Evolutionary conservation across 2,329 filamentous ascomycete genomes (phyloP).

Genomic region (Venturia pyrina): DNA sequence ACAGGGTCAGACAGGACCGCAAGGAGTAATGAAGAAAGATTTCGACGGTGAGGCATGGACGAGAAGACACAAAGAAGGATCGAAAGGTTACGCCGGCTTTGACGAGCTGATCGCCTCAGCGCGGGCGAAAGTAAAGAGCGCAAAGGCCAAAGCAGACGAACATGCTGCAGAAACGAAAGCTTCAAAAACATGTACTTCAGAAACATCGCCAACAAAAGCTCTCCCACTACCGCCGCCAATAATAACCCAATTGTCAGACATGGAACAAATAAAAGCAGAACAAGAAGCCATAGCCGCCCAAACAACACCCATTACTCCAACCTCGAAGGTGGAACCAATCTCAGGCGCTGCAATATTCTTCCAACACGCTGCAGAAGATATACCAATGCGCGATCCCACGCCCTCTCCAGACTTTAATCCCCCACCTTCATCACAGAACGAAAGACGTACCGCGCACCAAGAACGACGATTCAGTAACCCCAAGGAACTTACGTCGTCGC

Average conservation of each 20-base stretch:
- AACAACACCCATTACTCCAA: not conserved
- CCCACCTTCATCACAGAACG: not conserved
- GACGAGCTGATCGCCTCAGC: conserved; percentile 70
- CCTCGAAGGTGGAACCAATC: not conserved
- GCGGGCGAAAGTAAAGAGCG: conserved; percentile 42
- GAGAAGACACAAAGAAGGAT: conserved; percentile 47
- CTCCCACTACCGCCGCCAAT: not conserved
- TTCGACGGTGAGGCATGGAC: conserved; percentile 77
- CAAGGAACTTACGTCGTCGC: too few relatives aligned
- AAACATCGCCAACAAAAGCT: not conserved
- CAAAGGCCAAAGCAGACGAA: conserved; percentile 20
- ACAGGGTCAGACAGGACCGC: conserved; percentile 26
- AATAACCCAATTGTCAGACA: conserved; percentile 1
- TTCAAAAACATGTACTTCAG: not conserved
- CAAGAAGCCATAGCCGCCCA: not conserved
- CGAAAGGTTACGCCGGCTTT: conserved; percentile 47
- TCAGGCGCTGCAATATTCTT: not conserved
- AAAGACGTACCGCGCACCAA: not conserved
- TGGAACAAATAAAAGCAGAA: not conserved
- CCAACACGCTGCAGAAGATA: conserved; percentile 14
- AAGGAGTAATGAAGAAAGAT: conserved; percentile 67
- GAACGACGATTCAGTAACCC: not conserved
- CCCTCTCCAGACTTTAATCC: not conserved
- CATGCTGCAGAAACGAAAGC: conserved; percentile 5
- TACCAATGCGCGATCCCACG: not conserved